Base-by-base conservation (phyloP, 768 basidiomycete species). In the Cyclocybe cylindracea region DNA sequence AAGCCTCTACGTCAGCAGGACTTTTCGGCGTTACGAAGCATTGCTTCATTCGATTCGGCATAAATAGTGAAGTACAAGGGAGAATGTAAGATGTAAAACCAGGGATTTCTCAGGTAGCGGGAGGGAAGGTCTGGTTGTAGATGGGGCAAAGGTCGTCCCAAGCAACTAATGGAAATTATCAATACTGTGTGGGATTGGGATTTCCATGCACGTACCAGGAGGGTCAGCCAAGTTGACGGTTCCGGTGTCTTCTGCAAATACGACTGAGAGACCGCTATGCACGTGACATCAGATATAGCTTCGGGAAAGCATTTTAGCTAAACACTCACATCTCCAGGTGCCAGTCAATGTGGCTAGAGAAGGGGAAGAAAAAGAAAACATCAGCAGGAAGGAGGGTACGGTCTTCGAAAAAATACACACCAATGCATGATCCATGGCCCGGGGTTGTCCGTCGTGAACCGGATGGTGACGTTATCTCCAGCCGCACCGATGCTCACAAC, bases 401-500 rank as follows among this genome's bases (percentile, higher is more conserved):
- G 3, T 43, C 40, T 45, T 37, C 40, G 64, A 62, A 69, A 69
- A 47, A 71, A 66, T 13, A 55, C 64, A 5, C 42, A 67, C 66
- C 67, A 70, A 56, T 68, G 66, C 35, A 70, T 51, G 50, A 70
- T 61, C 76, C 82, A 83, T 16, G 79, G 79, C 14, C 84, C 84
- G 10, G 84, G 71, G 67, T 86, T 87, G 65, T 88, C 81, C 1
- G 86, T 81, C 24, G 64, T 61, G 69, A 83, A 86, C 31, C 84
- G 75, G 40, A 88, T 73, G 6, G 78, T 79, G 29, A 80, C 76
- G 32, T 74, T 73, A 51, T 74, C 72, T 7, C 51, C 57, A 11
- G 59, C 46, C 8, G 35, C 7, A 24, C 72, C 72, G 24, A 59
- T 64, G 18, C 62, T 66, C 13, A 74, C 72, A 10, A 73, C 70